Evolutionary conservation across 305 asterid genomes (phyloP), one percentile per base, ranked within the genome.

Genomic region (Plantago coronopus): DNA sequence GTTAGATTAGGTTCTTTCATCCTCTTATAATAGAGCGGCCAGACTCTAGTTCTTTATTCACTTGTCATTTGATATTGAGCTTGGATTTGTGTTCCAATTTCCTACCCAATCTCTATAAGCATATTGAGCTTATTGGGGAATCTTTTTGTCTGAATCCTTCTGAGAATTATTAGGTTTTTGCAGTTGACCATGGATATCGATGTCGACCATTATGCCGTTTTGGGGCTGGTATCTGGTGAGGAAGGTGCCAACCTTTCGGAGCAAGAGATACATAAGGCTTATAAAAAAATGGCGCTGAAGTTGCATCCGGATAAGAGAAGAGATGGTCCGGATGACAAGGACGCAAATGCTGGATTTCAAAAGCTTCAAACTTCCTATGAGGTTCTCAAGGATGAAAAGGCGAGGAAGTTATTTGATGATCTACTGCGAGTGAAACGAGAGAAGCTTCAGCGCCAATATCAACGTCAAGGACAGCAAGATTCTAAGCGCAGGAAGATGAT

Each of bases 251-350:
- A 63, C 56, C 95, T 91, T 53, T 71, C 89, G 1, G 89, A 81
- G 59, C 86, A 81, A 67, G 98, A 89, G 64, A 91, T 91, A n/a
- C 69, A 75, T 16, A 86, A 89, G 72, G 96, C 89, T 27, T 91
- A 81, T 73, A 55, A 80, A 25, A 69, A 64, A 2, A 50, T 10
- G 56, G 17, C 17, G 6, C 19, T 9, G 7, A 86, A 78, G 81
- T 69, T 86, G 71, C 96, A 91, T 66, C 98, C 95, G 1, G 97
- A 91, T 68, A 88, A 91, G 79, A 79, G 86, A 54, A n/a, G n/a
- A n/a, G n/a, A n/a, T n/a, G n/a, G n/a, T n/a, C 95, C 58, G 0
- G 88, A 86, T 46, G 96, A 88, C 65, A 90, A 90, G 4, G 67
- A 82, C 64, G 98, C 95, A 3, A 89, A 83, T 59, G 81, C 75